Evolutionary conservation across 352 stramenopile species (phyloP).

Genomic region (Phytophthora fragariaefolia): DNA sequence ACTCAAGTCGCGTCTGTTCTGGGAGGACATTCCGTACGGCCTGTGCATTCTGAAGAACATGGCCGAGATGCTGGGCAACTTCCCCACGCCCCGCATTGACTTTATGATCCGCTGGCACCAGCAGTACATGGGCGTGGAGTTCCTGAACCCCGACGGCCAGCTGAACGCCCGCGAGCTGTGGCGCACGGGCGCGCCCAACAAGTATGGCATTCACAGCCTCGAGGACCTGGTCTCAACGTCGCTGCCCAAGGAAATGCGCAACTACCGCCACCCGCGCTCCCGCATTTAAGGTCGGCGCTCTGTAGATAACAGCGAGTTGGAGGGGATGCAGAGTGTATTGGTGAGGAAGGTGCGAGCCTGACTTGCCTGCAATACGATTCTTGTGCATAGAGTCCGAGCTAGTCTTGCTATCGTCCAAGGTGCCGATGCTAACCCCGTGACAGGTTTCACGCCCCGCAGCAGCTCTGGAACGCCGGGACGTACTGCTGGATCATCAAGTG

Average conservation of each 20-base stretch:
- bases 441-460: conserved; percentile 29
- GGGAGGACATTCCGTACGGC: conserved; percentile 93
- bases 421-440: background rate
- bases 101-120: conserved; percentile 96
- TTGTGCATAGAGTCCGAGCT: conserved; percentile 28
- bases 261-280: conserved; percentile 89
- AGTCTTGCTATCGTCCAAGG: conserved; percentile 3
- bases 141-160: conserved; percentile 87
- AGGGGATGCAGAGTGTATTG: conserved; percentile 16
- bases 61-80: conserved; percentile 93
- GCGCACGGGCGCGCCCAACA: conserved; percentile 90
- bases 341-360: conserved; percentile 8
- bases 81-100: conserved; percentile 92
- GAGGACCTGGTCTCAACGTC: conserved; percentile 92
- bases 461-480: conserved; percentile 73
- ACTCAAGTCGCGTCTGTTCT: conserved; percentile 90
- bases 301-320: conserved; percentile 8
- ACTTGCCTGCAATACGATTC: conserved; percentile 18
- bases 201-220: conserved; percentile 92
- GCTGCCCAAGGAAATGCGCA: conserved; percentile 85
- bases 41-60: conserved; percentile 95
- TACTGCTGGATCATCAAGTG: conserved; percentile 81
- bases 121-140: conserved; percentile 90
- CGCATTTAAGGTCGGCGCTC: conserved; percentile 59
- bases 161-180: conserved; percentile 90